Evolutionary conservation across 495 filamentous ascomycete species (phyloP).

Genomic region (Hypoxylon trugodes): DNA sequence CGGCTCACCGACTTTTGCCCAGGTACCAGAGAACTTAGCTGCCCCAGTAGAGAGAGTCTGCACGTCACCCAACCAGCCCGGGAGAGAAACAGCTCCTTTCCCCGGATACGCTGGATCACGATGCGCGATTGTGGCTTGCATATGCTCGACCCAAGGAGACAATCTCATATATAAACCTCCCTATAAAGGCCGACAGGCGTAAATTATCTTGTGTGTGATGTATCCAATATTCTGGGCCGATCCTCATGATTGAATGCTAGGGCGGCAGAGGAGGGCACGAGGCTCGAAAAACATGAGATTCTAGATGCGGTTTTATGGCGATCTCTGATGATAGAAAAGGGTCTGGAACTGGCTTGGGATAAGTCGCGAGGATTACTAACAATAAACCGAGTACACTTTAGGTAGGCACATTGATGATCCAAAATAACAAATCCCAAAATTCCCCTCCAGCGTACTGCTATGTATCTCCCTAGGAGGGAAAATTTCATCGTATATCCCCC

Average conservation of each 20-base stretch:
- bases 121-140: conserved; percentile 34
- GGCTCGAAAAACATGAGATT: conserved; percentile 14
- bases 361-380: conserved; percentile 28
- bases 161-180: conserved; percentile 5
- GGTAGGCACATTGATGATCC: conserved; percentile 31
- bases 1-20: conserved; percentile 46
- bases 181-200: neutral
- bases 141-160: conserved; percentile 20
- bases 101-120: conserved; percentile 39
- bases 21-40: conserved; percentile 24
- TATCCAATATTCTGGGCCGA: neutral
- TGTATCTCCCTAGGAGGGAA: conserved; percentile 14
- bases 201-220: conserved; percentile 12
- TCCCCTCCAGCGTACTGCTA: neutral
- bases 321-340: conserved; percentile 20
- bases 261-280: conserved; percentile 5
- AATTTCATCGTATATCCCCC: conserved; percentile 24
- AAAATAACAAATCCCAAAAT: conserved; percentile 14
- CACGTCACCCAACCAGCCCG: conserved; percentile 38
- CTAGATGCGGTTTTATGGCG: conserved; percentile 22
- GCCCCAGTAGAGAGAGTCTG: conserved; percentile 36
- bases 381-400: conserved; percentile 20
- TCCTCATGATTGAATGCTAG: neutral
- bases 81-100: conserved; percentile 30
- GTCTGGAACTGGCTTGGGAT: conserved; percentile 32